These are phyloP conservation scores for Rauvolfia tetraphylla DNA, from an alignment of 257 asterid species.

Conservation along the genomic window DNA sequence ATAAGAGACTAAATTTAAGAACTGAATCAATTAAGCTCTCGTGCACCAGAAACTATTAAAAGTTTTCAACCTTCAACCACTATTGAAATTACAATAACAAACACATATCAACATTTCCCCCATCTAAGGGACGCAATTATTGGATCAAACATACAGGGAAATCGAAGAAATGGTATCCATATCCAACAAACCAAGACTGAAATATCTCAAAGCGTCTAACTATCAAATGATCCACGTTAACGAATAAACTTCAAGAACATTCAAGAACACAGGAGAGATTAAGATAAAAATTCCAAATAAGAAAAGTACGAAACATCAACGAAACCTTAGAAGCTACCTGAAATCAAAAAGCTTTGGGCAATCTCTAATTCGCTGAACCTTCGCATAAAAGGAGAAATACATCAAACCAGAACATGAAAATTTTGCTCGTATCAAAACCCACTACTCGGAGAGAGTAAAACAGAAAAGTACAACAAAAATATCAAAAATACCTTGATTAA, in stretches of 20 bases:
- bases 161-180: not conserved
- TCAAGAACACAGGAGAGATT: no score
- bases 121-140: not conserved
- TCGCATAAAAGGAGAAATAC: not conserved
- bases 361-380: constrained; percentile 16
- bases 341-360: constrained; percentile 9
- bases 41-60: not conserved
- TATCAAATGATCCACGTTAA: not conserved
- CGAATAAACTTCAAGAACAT: not conserved
- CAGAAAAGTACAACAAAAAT: not conserved
- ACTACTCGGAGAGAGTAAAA: not conserved
- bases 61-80: not conserved
- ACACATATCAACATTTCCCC: not conserved
- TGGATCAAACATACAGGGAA: not conserved
- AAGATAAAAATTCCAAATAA: not conserved
- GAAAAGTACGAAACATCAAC: not conserved
- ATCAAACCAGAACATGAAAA: not conserved
- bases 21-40: not conserved
- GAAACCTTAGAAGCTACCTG: not conserved
- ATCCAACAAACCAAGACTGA: no score
- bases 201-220: not conserved
- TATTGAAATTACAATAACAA: not conserved
- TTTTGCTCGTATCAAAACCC: not conserved
- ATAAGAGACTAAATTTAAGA: not conserved
- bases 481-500: not conserved